These are phyloP conservation scores for Saccharomyces jurei DNA, from an alignment of 805 yeast genomes.

Conservation along the genomic window DNA sequence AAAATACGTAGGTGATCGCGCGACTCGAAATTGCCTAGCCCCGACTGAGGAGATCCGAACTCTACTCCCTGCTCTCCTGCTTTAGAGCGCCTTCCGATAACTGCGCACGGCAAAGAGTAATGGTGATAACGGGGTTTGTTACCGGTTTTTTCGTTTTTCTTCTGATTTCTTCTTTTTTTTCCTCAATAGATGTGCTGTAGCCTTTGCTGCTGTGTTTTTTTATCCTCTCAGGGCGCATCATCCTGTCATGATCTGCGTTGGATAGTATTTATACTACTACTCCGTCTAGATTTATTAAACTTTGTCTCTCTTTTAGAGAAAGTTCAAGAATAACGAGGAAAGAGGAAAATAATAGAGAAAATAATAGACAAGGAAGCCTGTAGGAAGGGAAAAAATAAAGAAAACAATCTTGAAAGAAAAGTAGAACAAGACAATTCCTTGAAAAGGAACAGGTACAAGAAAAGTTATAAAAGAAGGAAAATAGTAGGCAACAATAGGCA, in stretches of 20 bases:
- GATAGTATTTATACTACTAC: not conserved
- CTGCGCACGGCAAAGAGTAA: slow-evolving; percentile 1
- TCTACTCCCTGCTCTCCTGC: not conserved
- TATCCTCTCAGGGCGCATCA: not conserved
- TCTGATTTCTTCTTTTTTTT: not conserved
- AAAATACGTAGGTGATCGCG: not conserved
- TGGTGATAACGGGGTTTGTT: not conserved
- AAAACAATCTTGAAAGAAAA: not conserved
- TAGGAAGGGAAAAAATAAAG: not conserved
- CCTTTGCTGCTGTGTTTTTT: slow-evolving; percentile 1
- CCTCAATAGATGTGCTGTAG: not conserved
- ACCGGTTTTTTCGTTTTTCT: not conserved
- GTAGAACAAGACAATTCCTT: not conserved
- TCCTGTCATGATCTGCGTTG: not conserved
- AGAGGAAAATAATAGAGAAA: not conserved
- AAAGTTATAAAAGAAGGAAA: slow-evolving; percentile 1
- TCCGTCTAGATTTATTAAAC: not conserved
- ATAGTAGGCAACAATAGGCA: slow-evolving; percentile 3
- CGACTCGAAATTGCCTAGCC: too few relatives aligned
- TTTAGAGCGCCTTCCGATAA: not conserved
- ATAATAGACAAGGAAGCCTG: not conserved
- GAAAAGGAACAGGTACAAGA: slow-evolving; percentile 1
- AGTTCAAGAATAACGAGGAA: not conserved
- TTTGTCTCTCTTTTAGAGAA: not conserved
- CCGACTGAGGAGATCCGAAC: not conserved